Percentiles rank a stretch among this genome's conserved stretches.
phyloP scores from a whole-genome alignment of 306 rosid genomes.

The Cicer cuneatum region DNA sequence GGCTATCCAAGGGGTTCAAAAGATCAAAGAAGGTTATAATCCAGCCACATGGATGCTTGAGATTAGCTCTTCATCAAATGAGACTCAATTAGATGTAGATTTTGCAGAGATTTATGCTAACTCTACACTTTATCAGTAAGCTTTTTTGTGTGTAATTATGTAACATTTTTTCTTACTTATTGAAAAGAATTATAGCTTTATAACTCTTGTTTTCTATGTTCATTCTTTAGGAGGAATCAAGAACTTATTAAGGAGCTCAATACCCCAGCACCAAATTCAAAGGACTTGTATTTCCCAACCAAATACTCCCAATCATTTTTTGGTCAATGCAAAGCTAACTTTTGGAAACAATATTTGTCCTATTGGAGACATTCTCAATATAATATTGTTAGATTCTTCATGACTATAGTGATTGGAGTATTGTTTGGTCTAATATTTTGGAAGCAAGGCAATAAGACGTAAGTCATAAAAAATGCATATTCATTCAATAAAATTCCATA shows the following conservation, averaged over 20 bases:
- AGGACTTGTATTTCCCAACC: conserved; percentile 69
- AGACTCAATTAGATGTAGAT: conserved; percentile 60
- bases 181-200: conserved; percentile 4
- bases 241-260: conserved; percentile 56
- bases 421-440: conserved; percentile 68
- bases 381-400: conserved; percentile 58
- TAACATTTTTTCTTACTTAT: background rate
- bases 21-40: conserved; percentile 68
- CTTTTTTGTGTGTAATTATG: background rate
- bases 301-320: conserved; percentile 61
- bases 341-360: conserved; percentile 63
- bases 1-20: conserved; percentile 67
- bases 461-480: conserved; percentile 18
- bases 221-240: conserved; percentile 59
- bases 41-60: conserved; percentile 93
- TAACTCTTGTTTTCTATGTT: conserved; percentile 5
- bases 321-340: conserved; percentile 65
- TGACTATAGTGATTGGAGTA: conserved; percentile 52
- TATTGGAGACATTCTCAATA: conserved; percentile 70
- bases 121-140: conserved; percentile 66
- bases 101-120: conserved; percentile 62
- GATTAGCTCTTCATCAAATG: conserved; percentile 54
- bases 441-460: conserved; percentile 58
- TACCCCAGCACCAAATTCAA: conserved; percentile 56
- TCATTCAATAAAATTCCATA: background rate